Conservation (phyloP, 2,329 filamentous ascomycete genomes). For the Botryotinia narcissicola region DNA sequence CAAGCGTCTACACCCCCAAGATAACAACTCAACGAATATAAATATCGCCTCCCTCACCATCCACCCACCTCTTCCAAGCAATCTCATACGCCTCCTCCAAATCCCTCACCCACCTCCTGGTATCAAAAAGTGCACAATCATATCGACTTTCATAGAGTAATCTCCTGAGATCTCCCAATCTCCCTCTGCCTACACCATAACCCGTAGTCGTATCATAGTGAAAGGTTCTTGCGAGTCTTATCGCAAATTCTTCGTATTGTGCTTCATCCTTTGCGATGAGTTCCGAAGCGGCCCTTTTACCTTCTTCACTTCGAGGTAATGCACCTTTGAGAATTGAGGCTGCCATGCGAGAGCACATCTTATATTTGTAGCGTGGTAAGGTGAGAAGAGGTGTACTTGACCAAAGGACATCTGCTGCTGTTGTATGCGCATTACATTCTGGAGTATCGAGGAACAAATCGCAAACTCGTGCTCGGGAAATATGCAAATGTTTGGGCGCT, state of each 20-base stretch:
- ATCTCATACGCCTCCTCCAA: conserved; percentile 84
- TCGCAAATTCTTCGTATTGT: conserved; percentile 79
- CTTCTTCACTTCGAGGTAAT: conserved; percentile 69
- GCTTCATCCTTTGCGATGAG: conserved; percentile 76
- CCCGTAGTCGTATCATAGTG: conserved; percentile 52
- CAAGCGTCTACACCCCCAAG: not conserved
- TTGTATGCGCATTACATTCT: conserved; percentile 97
- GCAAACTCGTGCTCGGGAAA: conserved; percentile 84
- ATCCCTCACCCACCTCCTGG: conserved; percentile 84
- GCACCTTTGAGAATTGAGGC: conserved; percentile 91
- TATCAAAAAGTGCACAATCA: conserved; percentile 87
- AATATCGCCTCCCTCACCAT: conserved; percentile 86
- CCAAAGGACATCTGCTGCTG: conserved; percentile 94
- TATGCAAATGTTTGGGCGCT: conserved; percentile 90
- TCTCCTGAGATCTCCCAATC: conserved; percentile 74
- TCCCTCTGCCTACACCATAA: conserved; percentile 59
- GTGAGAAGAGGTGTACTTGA: conserved; percentile 91
- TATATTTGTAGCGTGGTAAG: conserved; percentile 86
- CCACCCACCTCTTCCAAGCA: conserved; percentile 86
- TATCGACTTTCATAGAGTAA: conserved; percentile 82
- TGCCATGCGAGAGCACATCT: conserved; percentile 99
- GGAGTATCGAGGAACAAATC: conserved; percentile 96
- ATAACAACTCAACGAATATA: conserved; percentile 53
- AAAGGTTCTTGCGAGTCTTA: conserved; percentile 62
- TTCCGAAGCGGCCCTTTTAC: conserved; percentile 65